These are phyloP conservation scores for Sequoiadendron giganteum DNA, from an alignment of 75 land plant genomes.

Conservation along the genomic window DNA sequence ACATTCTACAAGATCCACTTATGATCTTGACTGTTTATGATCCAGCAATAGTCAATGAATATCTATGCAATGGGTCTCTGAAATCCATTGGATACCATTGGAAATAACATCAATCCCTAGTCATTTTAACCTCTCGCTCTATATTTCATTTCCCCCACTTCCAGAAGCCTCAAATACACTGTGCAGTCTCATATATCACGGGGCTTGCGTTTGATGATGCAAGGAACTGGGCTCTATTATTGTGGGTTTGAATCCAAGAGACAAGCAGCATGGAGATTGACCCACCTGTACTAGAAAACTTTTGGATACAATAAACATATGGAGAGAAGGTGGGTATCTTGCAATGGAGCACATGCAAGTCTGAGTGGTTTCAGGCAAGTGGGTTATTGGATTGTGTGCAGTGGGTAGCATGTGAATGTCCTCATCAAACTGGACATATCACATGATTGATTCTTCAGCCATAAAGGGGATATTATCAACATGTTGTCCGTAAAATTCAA, in stretches of 20 bases:
- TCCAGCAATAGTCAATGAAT: neutral
- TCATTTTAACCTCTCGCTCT: neutral
- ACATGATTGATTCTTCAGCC: neutral
- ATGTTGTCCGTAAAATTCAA: too few species aligned
- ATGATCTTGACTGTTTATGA: neutral
- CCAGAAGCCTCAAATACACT: neutral
- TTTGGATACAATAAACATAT: neutral
- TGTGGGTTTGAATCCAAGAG: neutral
- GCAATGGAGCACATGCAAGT: neutral
- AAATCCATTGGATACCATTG: neutral
- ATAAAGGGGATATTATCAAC: neutral
- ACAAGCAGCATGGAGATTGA: slow-evolving; percentile 1
- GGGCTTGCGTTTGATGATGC: neutral
- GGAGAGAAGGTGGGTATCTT: neutral
- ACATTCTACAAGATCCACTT: neutral
- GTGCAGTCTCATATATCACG: neutral
- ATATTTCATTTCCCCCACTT: neutral
- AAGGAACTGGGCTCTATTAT: neutral
- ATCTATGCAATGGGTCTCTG: neutral
- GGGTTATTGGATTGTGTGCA: slow-evolving; percentile 1
- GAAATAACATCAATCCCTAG: neutral
- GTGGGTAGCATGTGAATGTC: slow-evolving; percentile 8
- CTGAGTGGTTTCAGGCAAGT: neutral
- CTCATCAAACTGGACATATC: neutral
- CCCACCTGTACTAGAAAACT: slow-evolving; percentile 9